Conservation (phyloP, 441 rosid genomes). For the Pelargonium fulgidum region DNA sequence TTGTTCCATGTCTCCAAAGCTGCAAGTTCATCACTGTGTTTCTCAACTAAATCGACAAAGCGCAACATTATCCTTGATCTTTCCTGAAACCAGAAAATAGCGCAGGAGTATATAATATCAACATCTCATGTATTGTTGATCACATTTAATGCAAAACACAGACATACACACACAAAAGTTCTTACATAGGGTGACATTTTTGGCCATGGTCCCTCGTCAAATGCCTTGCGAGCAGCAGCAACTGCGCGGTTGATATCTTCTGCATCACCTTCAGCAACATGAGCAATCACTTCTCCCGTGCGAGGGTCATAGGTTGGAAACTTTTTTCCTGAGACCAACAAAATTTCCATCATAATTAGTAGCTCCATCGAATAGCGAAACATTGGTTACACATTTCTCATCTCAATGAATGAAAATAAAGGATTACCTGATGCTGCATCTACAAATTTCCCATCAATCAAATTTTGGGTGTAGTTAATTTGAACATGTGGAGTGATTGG, state of each 20-base stretch:
- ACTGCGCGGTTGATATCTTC: constrained; percentile 68
- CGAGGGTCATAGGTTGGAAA: constrained; percentile 59
- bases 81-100: constrained; percentile 45
- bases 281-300: constrained; percentile 48
- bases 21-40: constrained; percentile 48
- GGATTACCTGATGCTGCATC: constrained; percentile 43
- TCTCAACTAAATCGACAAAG: constrained; percentile 49
- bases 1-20: constrained; percentile 60
- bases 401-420: not conserved
- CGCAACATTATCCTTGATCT: constrained; percentile 60
- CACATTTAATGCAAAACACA: not conserved
- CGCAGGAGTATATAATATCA: constrained; percentile 9
- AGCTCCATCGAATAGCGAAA: not conserved
- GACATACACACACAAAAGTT: not conserved
- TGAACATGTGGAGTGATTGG: constrained; percentile 34
- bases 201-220: constrained; percentile 76
- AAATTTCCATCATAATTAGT: not conserved
- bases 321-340: constrained; percentile 44
- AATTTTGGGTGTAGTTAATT: constrained; percentile 31
- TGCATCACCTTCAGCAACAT: constrained; percentile 62
- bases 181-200: constrained; percentile 59
- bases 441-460: constrained; percentile 40
- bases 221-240: constrained; percentile 62
- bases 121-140: not conserved
- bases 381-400: not conserved